These are phyloP conservation scores for Cytospora schulzeri DNA, from an alignment of 2,329 filamentous ascomycete genomes.

Conservation along the genomic window DNA sequence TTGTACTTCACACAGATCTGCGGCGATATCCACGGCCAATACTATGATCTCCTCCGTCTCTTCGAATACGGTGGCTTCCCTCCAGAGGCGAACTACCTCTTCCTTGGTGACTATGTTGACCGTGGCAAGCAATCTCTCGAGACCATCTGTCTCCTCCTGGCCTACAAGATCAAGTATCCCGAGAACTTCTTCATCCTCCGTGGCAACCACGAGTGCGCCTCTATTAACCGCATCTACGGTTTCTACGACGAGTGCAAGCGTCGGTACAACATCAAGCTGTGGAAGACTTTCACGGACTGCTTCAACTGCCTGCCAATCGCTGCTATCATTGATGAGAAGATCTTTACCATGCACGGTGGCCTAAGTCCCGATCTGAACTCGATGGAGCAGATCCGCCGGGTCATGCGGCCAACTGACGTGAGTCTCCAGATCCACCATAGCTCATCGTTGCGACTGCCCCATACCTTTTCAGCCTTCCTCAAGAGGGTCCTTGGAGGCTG, in stretches of 20 bases:
- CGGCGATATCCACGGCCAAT: constrained; percentile 98
- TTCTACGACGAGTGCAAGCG: constrained; percentile 99
- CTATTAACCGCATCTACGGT: constrained; percentile 98
- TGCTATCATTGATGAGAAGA: constrained; percentile 99
- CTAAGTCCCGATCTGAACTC: constrained; percentile 96
- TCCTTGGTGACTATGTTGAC: constrained; percentile 98
- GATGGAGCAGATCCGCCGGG: constrained; percentile 99
- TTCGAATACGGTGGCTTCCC: constrained; percentile 99
- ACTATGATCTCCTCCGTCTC: constrained; percentile 94
- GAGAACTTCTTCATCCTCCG: constrained; percentile 99
- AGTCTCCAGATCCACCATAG: constrained; percentile 45
- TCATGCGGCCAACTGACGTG: constrained; percentile 99
- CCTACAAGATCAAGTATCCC: constrained; percentile 99
- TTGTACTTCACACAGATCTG: constrained; percentile 70
- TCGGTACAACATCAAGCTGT: constrained; percentile 98
- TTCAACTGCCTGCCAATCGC: constrained; percentile 99
- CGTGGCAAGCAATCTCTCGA: constrained; percentile 98
- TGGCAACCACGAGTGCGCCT: constrained; percentile 98
- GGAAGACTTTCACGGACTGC: constrained; percentile 99
- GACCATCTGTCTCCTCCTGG: constrained; percentile 93
- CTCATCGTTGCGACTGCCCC: constrained; percentile 19
- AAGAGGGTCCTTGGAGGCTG: neutral
- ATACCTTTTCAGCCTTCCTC: neutral
- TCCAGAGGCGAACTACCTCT: constrained; percentile 98
- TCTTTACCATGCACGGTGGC: constrained; percentile 99